Base-by-base conservation (phyloP, 2,329 filamentous ascomycete genomes). In the Microthyrium microscopicum region DNA sequence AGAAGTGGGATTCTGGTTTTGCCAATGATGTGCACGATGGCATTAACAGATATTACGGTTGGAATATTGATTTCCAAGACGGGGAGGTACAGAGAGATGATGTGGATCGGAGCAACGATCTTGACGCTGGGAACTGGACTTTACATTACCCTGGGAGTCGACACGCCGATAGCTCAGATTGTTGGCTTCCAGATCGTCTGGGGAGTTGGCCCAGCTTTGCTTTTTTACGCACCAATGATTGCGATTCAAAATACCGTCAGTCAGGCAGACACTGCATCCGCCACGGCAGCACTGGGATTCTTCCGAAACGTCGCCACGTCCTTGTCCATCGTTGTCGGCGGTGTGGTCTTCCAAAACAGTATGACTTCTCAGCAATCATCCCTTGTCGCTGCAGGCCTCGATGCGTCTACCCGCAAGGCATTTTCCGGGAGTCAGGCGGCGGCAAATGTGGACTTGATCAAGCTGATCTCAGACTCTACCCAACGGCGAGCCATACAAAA, bases 301-400 rank as follows among this genome's bases (percentile, higher is more conserved):
- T 61, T 74, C 5, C 70, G 78, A 15, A 77, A 78, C 42, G 57
- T 84, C 3, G 73, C 72, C 7, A 79, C 73, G 0, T 66, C 73
- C 3, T 66, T 75, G 15, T 73, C 72, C 0, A 66, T 83, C 33
- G 77, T 82, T 2, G 61, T 84, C 25, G 80, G 80, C 17, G 73
- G 77, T n/a, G 77, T 82, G 29, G 66, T 85, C 24, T 84, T 85
- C 56, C 74, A 82, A 53, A 84, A 85, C 49, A 58, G 66, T 38
- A 80, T 83, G 72, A 55, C 70, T 41, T 60, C 58, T 29, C 66
- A 71, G 42, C 58, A 63, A 19, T 46, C 55, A 4, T 46, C 47
- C 6, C 61, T 79, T 20, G 51, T 55, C 16, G 44, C 54, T 20
- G 52, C 64, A 4, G 55, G 59, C 2, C 60, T 80, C 0, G 66